Conservation (phyloP, 805 yeast species). For the Yarrowia hollandica region DNA sequence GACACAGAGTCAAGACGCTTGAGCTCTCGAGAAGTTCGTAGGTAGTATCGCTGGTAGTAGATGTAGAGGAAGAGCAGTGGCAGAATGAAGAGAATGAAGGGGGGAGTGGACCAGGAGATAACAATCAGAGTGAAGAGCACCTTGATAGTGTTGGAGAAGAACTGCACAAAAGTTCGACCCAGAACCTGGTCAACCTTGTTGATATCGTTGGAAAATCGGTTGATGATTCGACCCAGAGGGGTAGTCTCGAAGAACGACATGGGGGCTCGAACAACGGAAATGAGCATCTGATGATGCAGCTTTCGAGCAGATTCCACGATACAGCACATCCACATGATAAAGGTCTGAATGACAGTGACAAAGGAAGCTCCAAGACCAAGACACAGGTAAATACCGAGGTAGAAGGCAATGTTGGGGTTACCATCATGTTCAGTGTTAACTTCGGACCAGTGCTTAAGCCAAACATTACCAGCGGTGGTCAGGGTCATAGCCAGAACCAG, state of each 20-base stretch:
- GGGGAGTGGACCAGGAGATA: constrained; percentile 86
- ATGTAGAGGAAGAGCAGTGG: constrained; percentile 67
- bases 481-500: constrained; percentile 60
- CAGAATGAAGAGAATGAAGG: constrained; percentile 65
- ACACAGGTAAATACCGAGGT: constrained; percentile 70
- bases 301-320: constrained; percentile 77
- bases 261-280: constrained; percentile 77
- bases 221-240: constrained; percentile 88
- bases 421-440: constrained; percentile 65
- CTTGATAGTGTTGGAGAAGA: constrained; percentile 43
- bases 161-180: constrained; percentile 45
- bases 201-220: constrained; percentile 88
- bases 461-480: constrained; percentile 71
- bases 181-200: constrained; percentile 82
- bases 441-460: constrained; percentile 99
- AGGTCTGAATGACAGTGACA: constrained; percentile 61
- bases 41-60: constrained; percentile 70
- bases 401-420: constrained; percentile 72
- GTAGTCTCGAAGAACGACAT: constrained; percentile 96
- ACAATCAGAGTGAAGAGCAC: constrained; percentile 70
- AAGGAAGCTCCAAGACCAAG: constrained; percentile 70
- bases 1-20: constrained; percentile 73
- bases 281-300: constrained; percentile 71
- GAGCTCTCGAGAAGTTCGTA: constrained; percentile 72
- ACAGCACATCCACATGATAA: constrained; percentile 75